Base-by-base conservation (phyloP, 1,284 basidiomycete species). In the Wallemia mellicola region DNA sequence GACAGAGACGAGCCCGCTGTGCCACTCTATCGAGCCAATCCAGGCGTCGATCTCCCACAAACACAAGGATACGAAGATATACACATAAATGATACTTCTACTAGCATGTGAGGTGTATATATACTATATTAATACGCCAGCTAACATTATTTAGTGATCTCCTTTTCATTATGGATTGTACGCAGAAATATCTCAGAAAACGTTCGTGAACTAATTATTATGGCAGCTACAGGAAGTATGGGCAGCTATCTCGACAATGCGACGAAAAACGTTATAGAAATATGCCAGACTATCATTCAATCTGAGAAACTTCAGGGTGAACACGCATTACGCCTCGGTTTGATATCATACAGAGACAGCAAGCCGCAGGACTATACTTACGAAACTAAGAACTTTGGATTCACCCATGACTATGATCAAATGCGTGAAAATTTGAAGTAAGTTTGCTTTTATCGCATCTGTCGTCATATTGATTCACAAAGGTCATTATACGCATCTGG, bases 241-340 rank as follows among this genome's bases (percentile, higher is more conserved):
- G 38, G 38, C 38, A 48, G 38, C 38, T 48, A 48, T n/a, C 38
- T 48, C 38, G 38, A 48, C n/a, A 48, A 48, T 25, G 89, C 91
- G n/a, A 92, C 91, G 5, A 86, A 85, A 73, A 96, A 99, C 72
- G 95, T 98, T 72, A 86, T 92, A 67, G 79, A 84, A 68, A 99
- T 99, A 67, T 94, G 88, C 70, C 85, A 85, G 61, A 82, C 87
- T 72, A 98, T 99, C 66, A 84, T 89, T 70, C 82, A 88, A 71
- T 94, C 89, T 27, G 89, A 92, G 58, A 85, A 84, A 66, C 78
- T 99, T 24, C 81, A 83, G 66, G 74, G 78, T 33, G 77, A 76
- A 33, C 87, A 92, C 64, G 89, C 95, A 69, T 76, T 99, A 1
- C 61, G 71, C 26, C 63, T 73, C 25, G 72, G 70, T 1, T 64